Evolutionary conservation across 345 rosid species (phyloP).

Genomic region (Brassica carinata): DNA sequence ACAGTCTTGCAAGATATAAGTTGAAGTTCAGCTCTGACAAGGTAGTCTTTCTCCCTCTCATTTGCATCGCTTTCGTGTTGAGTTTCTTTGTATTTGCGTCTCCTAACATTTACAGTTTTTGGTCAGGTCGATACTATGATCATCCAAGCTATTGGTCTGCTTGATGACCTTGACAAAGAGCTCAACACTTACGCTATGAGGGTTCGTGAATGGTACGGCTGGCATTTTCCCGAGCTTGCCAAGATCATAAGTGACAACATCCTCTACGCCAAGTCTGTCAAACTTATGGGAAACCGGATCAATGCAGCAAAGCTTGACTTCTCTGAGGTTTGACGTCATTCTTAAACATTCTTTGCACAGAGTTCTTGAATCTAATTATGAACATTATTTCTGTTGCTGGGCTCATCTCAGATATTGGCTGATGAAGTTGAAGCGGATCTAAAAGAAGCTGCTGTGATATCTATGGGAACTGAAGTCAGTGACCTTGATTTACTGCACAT

Average conservation of each 20-base stretch:
- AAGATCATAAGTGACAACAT: slow-evolving; percentile 86
- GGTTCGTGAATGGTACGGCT: slow-evolving; percentile 90
- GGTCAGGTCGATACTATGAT: slow-evolving; percentile 94
- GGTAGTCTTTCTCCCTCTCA: slow-evolving; percentile 36
- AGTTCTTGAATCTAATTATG: not conserved
- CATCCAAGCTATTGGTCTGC: slow-evolving; percentile 92
- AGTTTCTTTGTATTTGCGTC: not conserved
- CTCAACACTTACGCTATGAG: slow-evolving; percentile 94
- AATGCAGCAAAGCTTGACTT: slow-evolving; percentile 88
- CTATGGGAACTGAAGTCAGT: slow-evolving; percentile 91
- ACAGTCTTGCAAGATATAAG: slow-evolving; percentile 88
- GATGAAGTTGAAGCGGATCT: slow-evolving; percentile 76
- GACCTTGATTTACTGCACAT: slow-evolving; percentile 78
- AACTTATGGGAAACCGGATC: slow-evolving; percentile 76
- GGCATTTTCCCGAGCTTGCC: slow-evolving; percentile 99
- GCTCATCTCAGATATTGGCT: slow-evolving; percentile 49
- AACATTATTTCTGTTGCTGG: not conserved
- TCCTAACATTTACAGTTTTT: not conserved
- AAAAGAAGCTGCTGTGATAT: slow-evolving; percentile 85
- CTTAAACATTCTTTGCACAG: not conserved
- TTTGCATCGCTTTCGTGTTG: not conserved
- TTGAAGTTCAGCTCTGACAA: slow-evolving; percentile 93
- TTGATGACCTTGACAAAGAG: slow-evolving; percentile 96
- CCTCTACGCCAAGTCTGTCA: slow-evolving; percentile 77
- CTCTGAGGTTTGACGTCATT: slow-evolving; percentile 50